A percentile compares a stretch with the other conserved stretches of the same genome.
Evolutionary conservation across 2,329 filamentous ascomycete species (phyloP).

Genomic region (Dactylonectria macrodidyma): DNA sequence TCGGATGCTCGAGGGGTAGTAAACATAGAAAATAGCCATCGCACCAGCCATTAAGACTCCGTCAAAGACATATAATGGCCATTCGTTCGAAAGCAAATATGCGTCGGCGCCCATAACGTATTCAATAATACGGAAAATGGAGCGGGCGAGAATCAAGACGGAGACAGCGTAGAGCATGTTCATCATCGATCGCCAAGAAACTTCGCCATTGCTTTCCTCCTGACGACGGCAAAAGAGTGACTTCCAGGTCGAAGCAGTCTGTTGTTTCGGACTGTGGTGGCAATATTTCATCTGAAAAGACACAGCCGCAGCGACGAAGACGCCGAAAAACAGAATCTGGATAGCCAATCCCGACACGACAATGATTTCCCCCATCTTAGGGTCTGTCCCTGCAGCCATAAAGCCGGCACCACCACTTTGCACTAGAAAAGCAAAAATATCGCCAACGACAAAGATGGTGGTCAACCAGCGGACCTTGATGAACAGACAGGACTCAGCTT

Average conservation of each 20-base stretch:
- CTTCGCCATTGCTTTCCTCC: too few relatives aligned
- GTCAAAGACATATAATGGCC: slow-evolving; percentile 4
- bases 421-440: slow-evolving; percentile 63
- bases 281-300: slow-evolving; percentile 58
- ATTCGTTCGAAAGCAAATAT: background rate
- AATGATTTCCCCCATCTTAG: slow-evolving; percentile 59
- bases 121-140: slow-evolving; percentile 48
- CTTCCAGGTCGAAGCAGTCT: too few relatives aligned
- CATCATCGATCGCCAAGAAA: slow-evolving; percentile 53
- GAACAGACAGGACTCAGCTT: slow-evolving; percentile 44
- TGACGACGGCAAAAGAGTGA: too few relatives aligned
- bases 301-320: slow-evolving; percentile 65
- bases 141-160: slow-evolving; percentile 58
- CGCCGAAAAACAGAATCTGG: slow-evolving; percentile 68
- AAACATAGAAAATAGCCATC: background rate
- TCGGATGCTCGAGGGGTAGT: background rate
- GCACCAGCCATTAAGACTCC: background rate
- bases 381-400: slow-evolving; percentile 37
- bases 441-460: slow-evolving; percentile 63
- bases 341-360: slow-evolving; percentile 68
- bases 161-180: slow-evolving; percentile 54
- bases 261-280: too few relatives aligned
- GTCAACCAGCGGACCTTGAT: slow-evolving; percentile 58
- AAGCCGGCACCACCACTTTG: slow-evolving; percentile 60
- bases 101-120: slow-evolving; percentile 4